Conservation (phyloP, 2,329 filamentous ascomycete species). For the Clarireedia paspali region DNA sequence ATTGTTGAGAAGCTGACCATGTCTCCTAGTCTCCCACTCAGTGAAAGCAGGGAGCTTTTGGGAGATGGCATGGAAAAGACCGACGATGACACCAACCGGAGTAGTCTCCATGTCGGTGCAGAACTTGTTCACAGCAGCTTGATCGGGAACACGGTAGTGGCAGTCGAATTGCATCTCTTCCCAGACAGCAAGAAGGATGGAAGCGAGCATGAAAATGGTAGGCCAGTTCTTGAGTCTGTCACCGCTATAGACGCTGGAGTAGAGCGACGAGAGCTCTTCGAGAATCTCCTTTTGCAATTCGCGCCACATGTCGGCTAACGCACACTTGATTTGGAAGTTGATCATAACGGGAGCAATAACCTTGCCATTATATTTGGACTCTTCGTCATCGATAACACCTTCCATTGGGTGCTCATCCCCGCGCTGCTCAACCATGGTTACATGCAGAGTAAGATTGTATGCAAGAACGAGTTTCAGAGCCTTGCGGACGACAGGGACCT, state of each 20-base stretch:
- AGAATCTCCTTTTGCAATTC: constrained; percentile 94
- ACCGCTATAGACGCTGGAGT: constrained; percentile 96
- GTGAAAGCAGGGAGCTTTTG: constrained; percentile 89
- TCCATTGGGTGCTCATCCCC: constrained; percentile 70
- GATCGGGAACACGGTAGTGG: constrained; percentile 87
- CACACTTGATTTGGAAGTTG: constrained; percentile 98
- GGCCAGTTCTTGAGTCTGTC: constrained; percentile 99
- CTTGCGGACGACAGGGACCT: constrained; percentile 85
- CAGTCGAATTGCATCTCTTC: constrained; percentile 99
- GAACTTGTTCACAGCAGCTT: constrained; percentile 82
- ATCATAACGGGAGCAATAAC: constrained; percentile 96
- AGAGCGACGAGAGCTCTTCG: constrained; percentile 84
- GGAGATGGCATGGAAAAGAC: constrained; percentile 94
- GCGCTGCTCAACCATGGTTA: constrained; percentile 88
- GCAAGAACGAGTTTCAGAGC: constrained; percentile 90
- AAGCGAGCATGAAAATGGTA: constrained; percentile 95
- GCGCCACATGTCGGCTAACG: constrained; percentile 96
- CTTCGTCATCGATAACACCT: constrained; percentile 78
- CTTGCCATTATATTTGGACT: constrained; percentile 83
- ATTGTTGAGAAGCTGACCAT: constrained; percentile 84
- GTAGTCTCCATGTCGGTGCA: constrained; percentile 95
- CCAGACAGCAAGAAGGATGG: constrained; percentile 89
- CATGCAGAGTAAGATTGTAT: constrained; percentile 90
- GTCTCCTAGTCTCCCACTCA: constrained; percentile 89
- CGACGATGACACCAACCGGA: constrained; percentile 91